These are phyloP conservation scores for Clarireedia hainanense DNA, from an alignment of 2,329 filamentous ascomycete genomes.

Conservation along the genomic window DNA sequence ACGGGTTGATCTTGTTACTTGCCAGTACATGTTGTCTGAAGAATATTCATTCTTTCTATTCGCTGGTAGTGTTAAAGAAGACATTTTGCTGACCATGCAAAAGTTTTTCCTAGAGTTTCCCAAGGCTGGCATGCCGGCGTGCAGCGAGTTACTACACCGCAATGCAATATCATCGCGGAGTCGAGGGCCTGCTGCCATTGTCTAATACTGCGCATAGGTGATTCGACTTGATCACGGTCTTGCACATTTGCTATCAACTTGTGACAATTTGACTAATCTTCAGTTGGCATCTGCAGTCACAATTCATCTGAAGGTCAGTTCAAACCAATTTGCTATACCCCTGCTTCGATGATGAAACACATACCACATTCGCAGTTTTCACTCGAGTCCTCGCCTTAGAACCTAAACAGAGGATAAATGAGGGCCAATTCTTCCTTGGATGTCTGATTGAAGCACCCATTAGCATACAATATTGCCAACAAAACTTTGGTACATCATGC, in stretches of 20 bases:
- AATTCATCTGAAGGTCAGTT: conserved; percentile 9
- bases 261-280: not conserved
- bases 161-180: not conserved
- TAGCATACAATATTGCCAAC: not conserved
- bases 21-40: conserved; percentile 84
- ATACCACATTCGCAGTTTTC: conserved; percentile 83
- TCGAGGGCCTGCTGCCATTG: not conserved
- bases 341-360: conserved; percentile 61
- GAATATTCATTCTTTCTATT: conserved; percentile 7
- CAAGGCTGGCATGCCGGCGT: not conserved
- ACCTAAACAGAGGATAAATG: conserved; percentile 59
- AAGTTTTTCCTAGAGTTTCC: conserved; percentile 10
- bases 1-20: conserved; percentile 69
- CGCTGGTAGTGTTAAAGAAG: not conserved
- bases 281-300: not conserved
- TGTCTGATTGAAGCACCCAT: conserved; percentile 48
- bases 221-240: not conserved
- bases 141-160: not conserved
- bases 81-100: conserved; percentile 17
- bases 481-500: not conserved
- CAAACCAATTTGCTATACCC: conserved; percentile 8
- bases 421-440: conserved; percentile 66
- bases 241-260: not conserved
- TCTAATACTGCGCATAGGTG: not conserved
- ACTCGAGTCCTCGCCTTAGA: conserved; percentile 61